A percentile compares a stretch with the other conserved stretches of the same genome.
Conservation (phyloP, 225 moss, liverwort and hornwort species). For the Bryoerythrophyllum caledonicum region DNA sequence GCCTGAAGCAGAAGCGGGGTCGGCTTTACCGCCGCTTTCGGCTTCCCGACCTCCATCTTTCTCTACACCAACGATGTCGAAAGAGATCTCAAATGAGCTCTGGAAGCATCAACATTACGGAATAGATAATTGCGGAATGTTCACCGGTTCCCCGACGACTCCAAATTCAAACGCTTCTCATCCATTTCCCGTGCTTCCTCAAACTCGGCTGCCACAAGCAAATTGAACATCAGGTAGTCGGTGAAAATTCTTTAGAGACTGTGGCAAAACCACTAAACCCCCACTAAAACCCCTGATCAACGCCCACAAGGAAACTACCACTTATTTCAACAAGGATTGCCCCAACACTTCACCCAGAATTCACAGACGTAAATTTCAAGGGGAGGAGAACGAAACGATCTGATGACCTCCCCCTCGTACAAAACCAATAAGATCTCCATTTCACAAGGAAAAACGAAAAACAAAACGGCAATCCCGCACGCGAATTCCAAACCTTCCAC, state of each 20-base stretch:
- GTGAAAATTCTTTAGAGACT: too few relatives aligned
- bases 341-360: not conserved
- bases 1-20: slow-evolving; percentile 40
- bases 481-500: not conserved
- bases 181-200: not conserved
- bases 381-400: not conserved
- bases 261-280: too few relatives aligned
- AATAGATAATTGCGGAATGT: too few relatives aligned
- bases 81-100: not conserved
- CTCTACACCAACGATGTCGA: not conserved
- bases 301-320: too few relatives aligned
- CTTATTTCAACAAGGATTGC: not conserved
- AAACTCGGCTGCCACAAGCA: slow-evolving; percentile 1
- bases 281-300: too few relatives aligned
- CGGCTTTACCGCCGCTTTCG: slow-evolving; percentile 22
- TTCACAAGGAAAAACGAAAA: not conserved
- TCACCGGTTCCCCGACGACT: not conserved
- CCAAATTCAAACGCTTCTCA: not conserved
- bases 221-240: not conserved
- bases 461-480: not conserved
- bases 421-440: not conserved
- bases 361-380: not conserved
- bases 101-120: too few relatives aligned
- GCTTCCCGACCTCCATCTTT: slow-evolving; percentile 23
- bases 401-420: not conserved